Base-by-base conservation (phyloP, 164 flowering plant species). In the Vitis amurensis region DNA sequence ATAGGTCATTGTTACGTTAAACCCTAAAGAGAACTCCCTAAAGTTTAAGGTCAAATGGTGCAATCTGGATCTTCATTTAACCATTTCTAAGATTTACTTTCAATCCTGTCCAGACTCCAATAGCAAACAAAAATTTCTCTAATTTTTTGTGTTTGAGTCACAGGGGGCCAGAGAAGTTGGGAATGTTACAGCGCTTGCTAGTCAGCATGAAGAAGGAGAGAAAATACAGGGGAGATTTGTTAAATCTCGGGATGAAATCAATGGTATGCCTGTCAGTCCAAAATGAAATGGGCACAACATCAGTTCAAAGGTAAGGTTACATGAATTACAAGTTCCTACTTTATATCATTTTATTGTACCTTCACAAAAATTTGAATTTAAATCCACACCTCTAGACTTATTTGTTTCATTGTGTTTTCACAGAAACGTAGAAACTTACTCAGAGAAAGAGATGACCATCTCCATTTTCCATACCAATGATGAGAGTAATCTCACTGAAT, bases 381-480 rank as follows among this genome's bases (percentile, higher is more conserved):
- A 59, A 48, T 23, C 2, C 14, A 17, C 8, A 11, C n/a, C 59
- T 37, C 16, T 23, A 1, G 27, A 44, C 61, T 30, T 44, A 9
- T 50, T 50, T n/a, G 19, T 15, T 69, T 11, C 9, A 55, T 56
- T 16, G 8, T 62, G 8, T 60, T 58, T 49, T 47, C n/a, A 47
- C 80, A 82, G 88, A 37, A 64, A 72, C 37, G 71, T n/a, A 37
- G 72, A 64, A 60, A 58, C 48, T 11, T 19, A 23, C 31, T 60
- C 68, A 47, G 78, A 79, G 64, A 62, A 75, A 71, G 75, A 76
- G 66, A 52, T n/a, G 48, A 59, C 67, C 27, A 37, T 16, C 63
- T 47, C 68, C 57, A 61, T 55, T 74, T 63, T 63, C 62, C 53
- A 63, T 29, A 52, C 59, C 30, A 67, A 49, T 55, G 71, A 71